Percentiles rank a stretch among this genome's conserved stretches.
phyloP scores from a whole-genome alignment of 257 asterid species.

The Nicotiana knightiana region DNA sequence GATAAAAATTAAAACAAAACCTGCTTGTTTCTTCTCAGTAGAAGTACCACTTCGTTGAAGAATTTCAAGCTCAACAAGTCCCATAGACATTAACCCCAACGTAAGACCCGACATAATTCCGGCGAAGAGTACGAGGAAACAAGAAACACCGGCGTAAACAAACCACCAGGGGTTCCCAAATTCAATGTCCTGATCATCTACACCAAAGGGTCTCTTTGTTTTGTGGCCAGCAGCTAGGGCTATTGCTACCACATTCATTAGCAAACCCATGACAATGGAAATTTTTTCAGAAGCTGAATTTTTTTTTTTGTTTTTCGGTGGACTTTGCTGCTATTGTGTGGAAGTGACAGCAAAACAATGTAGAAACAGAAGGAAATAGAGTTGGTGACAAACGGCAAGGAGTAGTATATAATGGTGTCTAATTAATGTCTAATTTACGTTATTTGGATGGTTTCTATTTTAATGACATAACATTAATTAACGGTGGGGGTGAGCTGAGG shows the following conservation, averaged over 20 bases:
- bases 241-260: slow-evolving; percentile 36
- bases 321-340: background rate
- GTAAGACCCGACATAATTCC: slow-evolving; percentile 96
- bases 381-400: background rate
- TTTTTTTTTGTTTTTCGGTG: background rate
- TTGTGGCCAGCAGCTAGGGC: slow-evolving; percentile 30
- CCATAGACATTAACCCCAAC: slow-evolving; percentile 89
- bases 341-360: background rate
- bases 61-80: slow-evolving; percentile 88
- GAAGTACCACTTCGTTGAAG: slow-evolving; percentile 76
- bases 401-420: background rate
- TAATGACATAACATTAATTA: background rate
- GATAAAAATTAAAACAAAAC: slow-evolving; percentile 14
- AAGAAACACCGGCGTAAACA: slow-evolving; percentile 81
- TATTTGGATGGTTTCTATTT: background rate
- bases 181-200: slow-evolving; percentile 66
- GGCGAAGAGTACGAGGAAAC: slow-evolving; percentile 86
- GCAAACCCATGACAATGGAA: slow-evolving; percentile 22
- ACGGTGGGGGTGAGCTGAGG: background rate
- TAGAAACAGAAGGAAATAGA: background rate
- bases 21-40: slow-evolving; percentile 84
- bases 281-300: background rate
- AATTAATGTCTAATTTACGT: background rate
- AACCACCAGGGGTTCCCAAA: slow-evolving; percentile 91
- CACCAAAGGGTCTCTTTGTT: slow-evolving; percentile 39